phyloP scores from a whole-genome alignment of 495 filamentous ascomycete species.

The Podospora bellae-mahoneyi region DNA sequence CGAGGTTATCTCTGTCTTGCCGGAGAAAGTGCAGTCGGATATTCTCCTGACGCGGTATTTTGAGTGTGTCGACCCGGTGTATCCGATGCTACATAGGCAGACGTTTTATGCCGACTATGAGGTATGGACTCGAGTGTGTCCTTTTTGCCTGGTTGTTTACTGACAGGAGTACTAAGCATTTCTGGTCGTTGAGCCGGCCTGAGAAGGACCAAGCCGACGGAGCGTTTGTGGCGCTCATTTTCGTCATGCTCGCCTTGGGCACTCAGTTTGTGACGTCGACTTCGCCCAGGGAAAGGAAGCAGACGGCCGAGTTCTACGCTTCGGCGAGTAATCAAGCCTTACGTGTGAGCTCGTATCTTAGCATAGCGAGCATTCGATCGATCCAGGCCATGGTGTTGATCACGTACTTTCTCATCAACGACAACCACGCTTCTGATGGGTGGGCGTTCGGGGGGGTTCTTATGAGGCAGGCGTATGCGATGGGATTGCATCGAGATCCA shows the following conservation, averaged over 20 bases:
- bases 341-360: constrained; percentile 64
- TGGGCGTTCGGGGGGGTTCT: constrained; percentile 71
- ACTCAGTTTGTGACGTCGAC: constrained; percentile 66
- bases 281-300: constrained; percentile 53
- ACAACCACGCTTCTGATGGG: constrained; percentile 70
- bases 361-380: constrained; percentile 59
- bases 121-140: background rate
- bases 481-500: constrained; percentile 72
- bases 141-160: background rate
- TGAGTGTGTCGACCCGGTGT: constrained; percentile 69
- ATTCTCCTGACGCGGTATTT: constrained; percentile 67
- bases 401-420: constrained; percentile 74
- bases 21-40: constrained; percentile 67
- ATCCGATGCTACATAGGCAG: constrained; percentile 65
- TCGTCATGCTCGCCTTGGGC: constrained; percentile 67
- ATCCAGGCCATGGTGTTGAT: constrained; percentile 73
- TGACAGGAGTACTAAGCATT: constrained; percentile 32
- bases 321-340: constrained; percentile 69
- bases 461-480: constrained; percentile 68
- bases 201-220: constrained; percentile 55
- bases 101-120: constrained; percentile 69
- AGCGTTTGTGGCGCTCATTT: constrained; percentile 61
- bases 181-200: constrained; percentile 54
- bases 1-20: constrained; percentile 67
- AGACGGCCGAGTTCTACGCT: constrained; percentile 72